A percentile compares a stretch with the other conserved stretches of the same genome.
Evolutionary conservation across 176 grass and related monocot genomes (phyloP).

Genomic region (Cymbopogon citratus): DNA sequence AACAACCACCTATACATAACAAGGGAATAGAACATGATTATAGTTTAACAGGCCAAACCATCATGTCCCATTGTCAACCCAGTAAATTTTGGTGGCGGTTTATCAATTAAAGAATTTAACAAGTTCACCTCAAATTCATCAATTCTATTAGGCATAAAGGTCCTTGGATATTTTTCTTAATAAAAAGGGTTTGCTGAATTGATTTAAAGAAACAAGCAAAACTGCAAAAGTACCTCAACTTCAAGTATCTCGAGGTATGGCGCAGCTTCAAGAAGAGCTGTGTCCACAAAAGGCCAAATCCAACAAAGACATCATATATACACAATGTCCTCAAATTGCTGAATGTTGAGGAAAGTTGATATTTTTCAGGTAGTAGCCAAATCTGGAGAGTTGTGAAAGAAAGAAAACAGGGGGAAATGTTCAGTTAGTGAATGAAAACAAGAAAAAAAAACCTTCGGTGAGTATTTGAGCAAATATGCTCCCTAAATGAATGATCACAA

Average conservation of each 20-base stretch:
- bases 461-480: background rate
- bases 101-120: too few species aligned
- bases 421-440: background rate
- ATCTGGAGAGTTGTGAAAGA: background rate
- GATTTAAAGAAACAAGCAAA: background rate
- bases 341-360: background rate
- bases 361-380: constrained; percentile 2
- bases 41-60: too few species aligned
- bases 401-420: too few species aligned
- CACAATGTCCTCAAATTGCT: background rate
- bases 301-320: background rate
- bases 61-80: too few species aligned
- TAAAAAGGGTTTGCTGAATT: background rate
- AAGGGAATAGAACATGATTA: too few species aligned
- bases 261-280: background rate
- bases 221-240: background rate
- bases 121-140: background rate
- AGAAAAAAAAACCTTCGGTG: background rate
- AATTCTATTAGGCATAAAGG: background rate
- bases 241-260: background rate
- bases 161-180: background rate
- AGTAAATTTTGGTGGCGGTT: too few species aligned
- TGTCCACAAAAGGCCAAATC: constrained; percentile 11
- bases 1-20: too few species aligned
- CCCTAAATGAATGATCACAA: background rate